Percentiles rank a stretch among this genome's conserved stretches.
Conservation (phyloP, 1,284 basidiomycete genomes). For the Lignosus rhinocerotis region DNA sequence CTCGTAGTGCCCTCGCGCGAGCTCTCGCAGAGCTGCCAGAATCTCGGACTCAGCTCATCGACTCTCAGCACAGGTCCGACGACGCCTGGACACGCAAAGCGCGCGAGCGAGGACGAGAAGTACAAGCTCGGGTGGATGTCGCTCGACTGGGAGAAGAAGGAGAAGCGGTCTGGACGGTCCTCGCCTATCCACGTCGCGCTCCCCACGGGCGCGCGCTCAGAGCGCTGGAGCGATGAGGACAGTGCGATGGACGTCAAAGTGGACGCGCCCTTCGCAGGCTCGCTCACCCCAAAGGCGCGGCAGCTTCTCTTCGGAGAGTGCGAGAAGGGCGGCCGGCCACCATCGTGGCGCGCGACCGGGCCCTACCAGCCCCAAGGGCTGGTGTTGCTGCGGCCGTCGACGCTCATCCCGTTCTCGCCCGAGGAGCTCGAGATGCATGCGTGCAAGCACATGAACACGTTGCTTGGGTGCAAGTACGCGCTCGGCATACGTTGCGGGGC, state of each 20-base stretch:
- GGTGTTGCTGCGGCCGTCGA: constrained; percentile 46
- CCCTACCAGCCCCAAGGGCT: constrained; percentile 36
- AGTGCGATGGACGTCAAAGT: background rate
- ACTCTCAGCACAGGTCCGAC: background rate
- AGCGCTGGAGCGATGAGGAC: constrained; percentile 14
- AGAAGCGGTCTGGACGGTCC: constrained; percentile 8
- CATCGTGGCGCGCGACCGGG: constrained; percentile 9
- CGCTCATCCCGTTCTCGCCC: constrained; percentile 57
- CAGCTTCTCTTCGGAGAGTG: constrained; percentile 23
- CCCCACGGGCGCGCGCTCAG: constrained; percentile 1
- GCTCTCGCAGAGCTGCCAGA: constrained; percentile 16
- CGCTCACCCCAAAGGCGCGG: constrained; percentile 26
- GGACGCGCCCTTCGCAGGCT: background rate
- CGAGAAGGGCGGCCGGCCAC: background rate
- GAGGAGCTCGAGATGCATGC: constrained; percentile 69
- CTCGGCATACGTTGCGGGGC: constrained; percentile 48
- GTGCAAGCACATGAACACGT: constrained; percentile 60
- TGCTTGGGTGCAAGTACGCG: constrained; percentile 61
- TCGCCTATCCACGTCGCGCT: background rate
- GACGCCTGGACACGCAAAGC: background rate
- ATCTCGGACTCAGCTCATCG: background rate
- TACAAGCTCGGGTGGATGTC: constrained; percentile 31
- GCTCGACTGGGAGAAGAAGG: constrained; percentile 39
- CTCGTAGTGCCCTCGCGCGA: constrained; percentile 56
- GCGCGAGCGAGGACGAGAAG: constrained; percentile 28